phyloP scores from a whole-genome alignment of 176 grass and related monocot species.

The Phyllostachys edulis region DNA sequence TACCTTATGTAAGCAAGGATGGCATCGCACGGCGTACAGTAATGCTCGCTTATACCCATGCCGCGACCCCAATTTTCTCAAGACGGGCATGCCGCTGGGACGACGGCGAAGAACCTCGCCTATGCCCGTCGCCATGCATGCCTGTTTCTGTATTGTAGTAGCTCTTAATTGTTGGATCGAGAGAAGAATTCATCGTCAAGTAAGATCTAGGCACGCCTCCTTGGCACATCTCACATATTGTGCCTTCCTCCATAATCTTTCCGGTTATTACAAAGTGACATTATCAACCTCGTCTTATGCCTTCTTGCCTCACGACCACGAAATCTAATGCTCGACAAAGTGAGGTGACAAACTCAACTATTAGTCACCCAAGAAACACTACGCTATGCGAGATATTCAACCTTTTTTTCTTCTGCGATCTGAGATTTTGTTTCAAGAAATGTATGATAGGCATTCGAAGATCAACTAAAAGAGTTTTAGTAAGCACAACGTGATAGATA shows the following conservation, averaged over 20 bases:
- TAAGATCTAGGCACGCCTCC: conserved; percentile 49
- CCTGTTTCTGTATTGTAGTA: too few species aligned
- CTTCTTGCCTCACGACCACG: conserved; percentile 62
- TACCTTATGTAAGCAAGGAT: too few species aligned
- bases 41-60: too few species aligned
- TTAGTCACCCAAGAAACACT: neutral
- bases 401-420: neutral
- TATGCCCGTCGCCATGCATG: too few species aligned
- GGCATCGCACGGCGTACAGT: too few species aligned
- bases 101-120: too few species aligned
- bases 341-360: neutral
- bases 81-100: too few species aligned
- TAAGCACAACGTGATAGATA: neutral
- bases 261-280: conserved; percentile 66
- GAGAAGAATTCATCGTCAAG: conserved; percentile 74
- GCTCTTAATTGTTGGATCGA: conserved; percentile 55
- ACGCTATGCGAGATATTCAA: neutral
- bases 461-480: neutral
- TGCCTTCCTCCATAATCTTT: conserved; percentile 65
- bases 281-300: conserved; percentile 46
- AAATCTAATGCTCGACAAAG: conserved; percentile 54
- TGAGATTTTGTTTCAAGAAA: neutral
- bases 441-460: neutral
- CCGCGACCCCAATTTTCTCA: too few species aligned
- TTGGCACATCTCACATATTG: conserved; percentile 63